Evolutionary conservation across 2,329 filamentous ascomycete species (phyloP), one percentile per base, ranked within the genome.

Genomic region (Apiospora kogelbergensis): DNA sequence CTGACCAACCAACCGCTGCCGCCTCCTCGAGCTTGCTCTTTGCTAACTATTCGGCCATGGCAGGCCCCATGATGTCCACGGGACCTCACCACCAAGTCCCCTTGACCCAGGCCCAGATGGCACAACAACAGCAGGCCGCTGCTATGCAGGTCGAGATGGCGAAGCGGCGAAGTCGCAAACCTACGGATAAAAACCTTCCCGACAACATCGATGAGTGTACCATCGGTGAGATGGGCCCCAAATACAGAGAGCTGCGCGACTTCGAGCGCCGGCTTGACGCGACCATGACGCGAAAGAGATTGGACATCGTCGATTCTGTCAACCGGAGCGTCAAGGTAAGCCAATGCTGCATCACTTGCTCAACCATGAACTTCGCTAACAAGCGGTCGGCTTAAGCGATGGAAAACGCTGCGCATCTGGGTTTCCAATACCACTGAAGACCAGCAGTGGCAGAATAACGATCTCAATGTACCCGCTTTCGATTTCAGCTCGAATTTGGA

Each of bases 401-500:
- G 91, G 80, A 93, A 91, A 77, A 97, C 94, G 2, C 85, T 99
- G 80, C 92, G 95, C 71, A 88, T 99, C 72, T 98, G 94, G 94
- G 91, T 99, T 76, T 95, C 90, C 76, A 99, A 99, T 81, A 97
- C 94, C 1, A 94, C 91, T 42, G 94, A 98, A 80, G 93, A 96
- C 77, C 96, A 99, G 81, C 91, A 92, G 41, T 98, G 96, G 96
- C 96, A 99, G 81, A 87, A 85, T 46, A 88, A 86, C 74, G 85
- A 84, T 48, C 84, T 91, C 70, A 90, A 91, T 70, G 87, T 91
- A 13, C 91, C 95, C 77, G 89, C 88, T 44, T 96, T 96, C 73
- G 94, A 97, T 77, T 95, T 97, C 76, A 90, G 90, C 67, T 90
- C 90, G 67, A 93, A 89, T 72, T 86, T 88, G 73, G 91, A 94